phyloP scores from a whole-genome alignment of 352 stramenopile species.

The Phytophthora constricta region DNA sequence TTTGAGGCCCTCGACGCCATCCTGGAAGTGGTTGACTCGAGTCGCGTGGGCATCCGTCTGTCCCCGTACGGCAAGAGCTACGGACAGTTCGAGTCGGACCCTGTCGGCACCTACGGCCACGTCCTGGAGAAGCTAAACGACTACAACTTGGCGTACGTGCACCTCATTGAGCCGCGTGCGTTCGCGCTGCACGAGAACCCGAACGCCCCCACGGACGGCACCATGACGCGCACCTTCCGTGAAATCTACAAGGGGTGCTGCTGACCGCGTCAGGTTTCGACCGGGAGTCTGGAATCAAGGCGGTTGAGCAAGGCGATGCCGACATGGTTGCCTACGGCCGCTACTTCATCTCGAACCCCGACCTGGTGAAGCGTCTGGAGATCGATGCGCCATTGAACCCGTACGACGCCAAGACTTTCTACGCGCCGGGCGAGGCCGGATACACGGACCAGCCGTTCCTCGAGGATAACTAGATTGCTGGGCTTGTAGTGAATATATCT shows the following conservation, averaged over 20 bases:
- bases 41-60: conserved; percentile 42
- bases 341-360: conserved; percentile 58
- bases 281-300: conserved; percentile 35
- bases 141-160: conserved; percentile 53
- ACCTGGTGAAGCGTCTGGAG: conserved; percentile 47
- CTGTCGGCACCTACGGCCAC: conserved; percentile 40
- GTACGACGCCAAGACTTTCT: conserved; percentile 45
- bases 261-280: conserved; percentile 55
- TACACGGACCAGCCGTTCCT: conserved; percentile 54
- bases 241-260: conserved; percentile 58
- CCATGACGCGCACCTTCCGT: conserved; percentile 52
- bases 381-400: conserved; percentile 46
- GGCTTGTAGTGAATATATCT: conserved; percentile 9
- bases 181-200: conserved; percentile 38
- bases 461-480: conserved; percentile 14
- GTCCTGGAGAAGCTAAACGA: conserved; percentile 48
- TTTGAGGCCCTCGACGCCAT: conserved; percentile 68
- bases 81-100: conserved; percentile 48
- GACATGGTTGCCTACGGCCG: conserved; percentile 58
- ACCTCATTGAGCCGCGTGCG: conserved; percentile 55
- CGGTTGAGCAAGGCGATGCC: conserved; percentile 42
- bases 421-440: conserved; percentile 36
- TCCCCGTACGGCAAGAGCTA: conserved; percentile 45
- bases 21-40: conserved; percentile 42
- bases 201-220: conserved; percentile 38